Percentiles rank a stretch among this genome's conserved stretches.
Conservation (phyloP, 2,329 filamentous ascomycete species). For the Paecilomyces variotii region DNA sequence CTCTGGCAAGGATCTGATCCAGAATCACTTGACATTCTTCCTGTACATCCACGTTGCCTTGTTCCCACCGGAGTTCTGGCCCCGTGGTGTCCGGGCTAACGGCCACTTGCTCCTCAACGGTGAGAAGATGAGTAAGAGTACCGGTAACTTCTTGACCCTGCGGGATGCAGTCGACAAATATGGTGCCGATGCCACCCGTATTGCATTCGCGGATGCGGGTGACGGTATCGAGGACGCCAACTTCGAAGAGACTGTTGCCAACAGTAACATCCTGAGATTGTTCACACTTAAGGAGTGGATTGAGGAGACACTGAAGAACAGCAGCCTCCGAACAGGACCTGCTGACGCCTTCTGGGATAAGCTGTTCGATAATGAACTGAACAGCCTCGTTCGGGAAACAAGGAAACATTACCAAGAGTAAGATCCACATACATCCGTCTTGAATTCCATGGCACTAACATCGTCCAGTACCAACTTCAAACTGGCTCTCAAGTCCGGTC, state of each 20-base stretch:
- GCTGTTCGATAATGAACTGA: slow-evolving; percentile 90
- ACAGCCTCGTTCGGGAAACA: slow-evolving; percentile 69
- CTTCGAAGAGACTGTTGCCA: slow-evolving; percentile 91
- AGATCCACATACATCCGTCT: slow-evolving; percentile 15
- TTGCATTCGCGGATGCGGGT: slow-evolving; percentile 88
- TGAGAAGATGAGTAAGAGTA: slow-evolving; percentile 98
- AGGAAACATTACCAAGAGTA: slow-evolving; percentile 66
- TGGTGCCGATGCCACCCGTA: slow-evolving; percentile 83
- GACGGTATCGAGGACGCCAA: slow-evolving; percentile 94
- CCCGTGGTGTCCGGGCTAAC: slow-evolving; percentile 74
- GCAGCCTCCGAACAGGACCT: slow-evolving; percentile 67
- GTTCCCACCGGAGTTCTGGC: slow-evolving; percentile 85
- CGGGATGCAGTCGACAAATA: slow-evolving; percentile 82
- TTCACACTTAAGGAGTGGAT: slow-evolving; percentile 84
- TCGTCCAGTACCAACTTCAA: slow-evolving; percentile 62
- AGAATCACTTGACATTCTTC: slow-evolving; percentile 93
- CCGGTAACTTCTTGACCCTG: slow-evolving; percentile 93
- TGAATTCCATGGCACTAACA: slow-evolving; percentile 5
- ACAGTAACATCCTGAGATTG: slow-evolving; percentile 80
- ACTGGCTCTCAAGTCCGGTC: slow-evolving; percentile 73
- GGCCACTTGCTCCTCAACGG: slow-evolving; percentile 92
- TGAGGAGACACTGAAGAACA: slow-evolving; percentile 70
- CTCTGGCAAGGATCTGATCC: slow-evolving; percentile 87
- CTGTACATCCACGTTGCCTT: slow-evolving; percentile 89
- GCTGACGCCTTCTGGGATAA: slow-evolving; percentile 74